Percentiles rank a stretch among this genome's conserved stretches.
phyloP scores from a whole-genome alignment of 1,139 yeast species.

The Wickerhamomyces sp. region DNA sequence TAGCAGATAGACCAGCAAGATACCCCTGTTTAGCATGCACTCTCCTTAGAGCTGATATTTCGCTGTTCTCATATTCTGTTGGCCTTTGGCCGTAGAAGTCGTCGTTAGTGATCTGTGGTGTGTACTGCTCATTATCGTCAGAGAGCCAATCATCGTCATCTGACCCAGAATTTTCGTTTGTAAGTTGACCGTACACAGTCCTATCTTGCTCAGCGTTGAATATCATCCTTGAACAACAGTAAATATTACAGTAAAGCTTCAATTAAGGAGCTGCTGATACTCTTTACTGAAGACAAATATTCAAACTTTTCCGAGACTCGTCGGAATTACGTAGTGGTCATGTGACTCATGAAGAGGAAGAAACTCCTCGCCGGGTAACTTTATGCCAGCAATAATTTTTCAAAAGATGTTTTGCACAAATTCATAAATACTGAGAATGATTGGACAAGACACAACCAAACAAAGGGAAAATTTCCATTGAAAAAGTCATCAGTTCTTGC shows the following conservation, averaged over 20 bases:
- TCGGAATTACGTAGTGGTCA: not conserved
- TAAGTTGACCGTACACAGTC: no score
- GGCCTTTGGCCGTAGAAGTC: conserved; percentile 20
- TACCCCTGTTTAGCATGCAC: conserved; percentile 82
- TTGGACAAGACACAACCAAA: no score
- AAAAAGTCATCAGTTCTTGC: no score
- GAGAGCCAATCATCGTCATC: conserved; percentile 38
- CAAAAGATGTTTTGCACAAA: not conserved
- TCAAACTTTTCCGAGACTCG: no score
- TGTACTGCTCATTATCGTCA: conserved; percentile 21
- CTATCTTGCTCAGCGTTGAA: not conserved
- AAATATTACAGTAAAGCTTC: not conserved
- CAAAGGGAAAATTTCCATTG: no score
- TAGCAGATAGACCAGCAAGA: conserved; percentile 69
- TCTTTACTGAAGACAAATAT: no score
- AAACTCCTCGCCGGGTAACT: no score
- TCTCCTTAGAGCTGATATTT: conserved; percentile 39
- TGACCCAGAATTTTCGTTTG: conserved; percentile 1
- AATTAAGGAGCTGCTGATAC: no score
- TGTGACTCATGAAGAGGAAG: no score
- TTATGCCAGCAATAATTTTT: no score
- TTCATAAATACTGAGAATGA: no score
- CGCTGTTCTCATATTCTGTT: conserved; percentile 16
- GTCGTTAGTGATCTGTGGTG: conserved; percentile 14
- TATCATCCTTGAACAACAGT: not conserved